Conservation (phyloP, 192 early-diverging fungal species). For the Entomortierella parvispora region DNA sequence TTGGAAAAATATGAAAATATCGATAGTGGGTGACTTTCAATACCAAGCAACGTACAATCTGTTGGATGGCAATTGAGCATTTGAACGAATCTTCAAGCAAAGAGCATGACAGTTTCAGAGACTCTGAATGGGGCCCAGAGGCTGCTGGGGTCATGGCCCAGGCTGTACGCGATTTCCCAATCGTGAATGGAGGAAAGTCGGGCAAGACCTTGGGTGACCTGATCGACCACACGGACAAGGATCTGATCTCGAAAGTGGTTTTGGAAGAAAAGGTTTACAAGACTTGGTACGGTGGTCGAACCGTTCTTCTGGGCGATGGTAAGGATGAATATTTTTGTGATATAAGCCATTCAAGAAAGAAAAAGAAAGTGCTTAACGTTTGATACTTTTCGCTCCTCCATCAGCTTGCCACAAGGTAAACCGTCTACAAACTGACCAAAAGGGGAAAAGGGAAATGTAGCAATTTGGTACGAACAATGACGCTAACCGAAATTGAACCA, state of each 20-base stretch:
- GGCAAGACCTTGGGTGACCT: constrained; percentile 7
- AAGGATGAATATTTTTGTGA: not conserved
- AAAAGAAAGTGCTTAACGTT: too few relatives aligned
- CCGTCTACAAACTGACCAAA: too few relatives aligned
- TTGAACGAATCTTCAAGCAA: constrained; percentile 2
- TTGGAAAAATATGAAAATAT: too few relatives aligned
- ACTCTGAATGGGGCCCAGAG: constrained; percentile 15
- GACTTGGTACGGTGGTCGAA: constrained; percentile 7
- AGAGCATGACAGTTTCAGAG: not conserved
- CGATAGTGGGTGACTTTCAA: constrained; percentile 4
- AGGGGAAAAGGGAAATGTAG: too few relatives aligned
- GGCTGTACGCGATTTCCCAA: constrained; percentile 3
- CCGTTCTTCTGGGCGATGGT: not conserved
- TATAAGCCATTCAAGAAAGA: not conserved
- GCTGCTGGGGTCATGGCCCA: constrained; percentile 5
- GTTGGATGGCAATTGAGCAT: constrained; percentile 1
- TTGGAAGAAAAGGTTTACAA: constrained; percentile 18
- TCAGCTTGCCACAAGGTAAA: constrained; percentile 4
- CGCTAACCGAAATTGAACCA: too few relatives aligned
- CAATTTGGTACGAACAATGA: too few relatives aligned
- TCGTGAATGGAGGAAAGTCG: not conserved
- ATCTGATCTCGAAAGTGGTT: constrained; percentile 11
- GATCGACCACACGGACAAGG: not conserved
- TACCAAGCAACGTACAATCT: not conserved
- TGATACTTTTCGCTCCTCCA: not conserved